Conservation (phyloP, 2,329 filamentous ascomycete species). For the Clonostachys rosea region DNA sequence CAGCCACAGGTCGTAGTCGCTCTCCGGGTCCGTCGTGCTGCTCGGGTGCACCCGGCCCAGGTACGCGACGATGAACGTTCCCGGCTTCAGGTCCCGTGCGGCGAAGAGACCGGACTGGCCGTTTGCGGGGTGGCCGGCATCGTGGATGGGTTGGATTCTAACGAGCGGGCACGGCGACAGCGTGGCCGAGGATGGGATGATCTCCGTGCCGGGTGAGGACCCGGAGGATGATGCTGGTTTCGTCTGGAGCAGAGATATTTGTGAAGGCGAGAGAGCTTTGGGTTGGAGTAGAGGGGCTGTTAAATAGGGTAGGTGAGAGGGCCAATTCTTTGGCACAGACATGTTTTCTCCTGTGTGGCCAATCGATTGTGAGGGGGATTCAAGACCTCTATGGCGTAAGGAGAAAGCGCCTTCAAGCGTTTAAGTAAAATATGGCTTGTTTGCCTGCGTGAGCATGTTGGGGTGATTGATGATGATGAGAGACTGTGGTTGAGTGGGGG, state of each 20-base stretch:
- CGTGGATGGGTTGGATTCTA: slow-evolving; percentile 46
- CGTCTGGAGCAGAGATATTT: slow-evolving; percentile 31
- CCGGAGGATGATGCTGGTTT: slow-evolving; percentile 7
- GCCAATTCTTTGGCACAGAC: slow-evolving; percentile 54
- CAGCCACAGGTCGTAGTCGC: slow-evolving; percentile 62
- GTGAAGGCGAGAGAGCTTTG: slow-evolving; percentile 32
- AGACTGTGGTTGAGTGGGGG: too few species aligned
- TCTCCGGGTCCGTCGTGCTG: slow-evolving; percentile 16
- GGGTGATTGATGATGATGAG: too few species aligned
- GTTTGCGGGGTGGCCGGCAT: slow-evolving; percentile 48
- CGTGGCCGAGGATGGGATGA: slow-evolving; percentile 21
- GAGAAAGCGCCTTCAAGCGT: too few species aligned
- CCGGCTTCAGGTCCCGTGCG: slow-evolving; percentile 43
- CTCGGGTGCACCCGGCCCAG: slow-evolving; percentile 51
- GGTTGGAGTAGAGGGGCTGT: slow-evolving; percentile 38
- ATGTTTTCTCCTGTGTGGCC: slow-evolving; percentile 8
- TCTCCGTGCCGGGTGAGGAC: slow-evolving; percentile 10
- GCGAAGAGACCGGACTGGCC: slow-evolving; percentile 60
- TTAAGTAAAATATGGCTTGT: too few species aligned
- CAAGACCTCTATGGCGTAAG: too few species aligned
- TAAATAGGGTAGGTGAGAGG: slow-evolving; percentile 46
- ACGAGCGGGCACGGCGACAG: slow-evolving; percentile 46
- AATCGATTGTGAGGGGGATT: too few species aligned
- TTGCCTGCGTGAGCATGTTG: too few species aligned
- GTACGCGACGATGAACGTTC: slow-evolving; percentile 56